These are phyloP conservation scores for Lineolata rhizophorae DNA, from an alignment of 495 filamentous ascomycete genomes.

Conservation along the genomic window DNA sequence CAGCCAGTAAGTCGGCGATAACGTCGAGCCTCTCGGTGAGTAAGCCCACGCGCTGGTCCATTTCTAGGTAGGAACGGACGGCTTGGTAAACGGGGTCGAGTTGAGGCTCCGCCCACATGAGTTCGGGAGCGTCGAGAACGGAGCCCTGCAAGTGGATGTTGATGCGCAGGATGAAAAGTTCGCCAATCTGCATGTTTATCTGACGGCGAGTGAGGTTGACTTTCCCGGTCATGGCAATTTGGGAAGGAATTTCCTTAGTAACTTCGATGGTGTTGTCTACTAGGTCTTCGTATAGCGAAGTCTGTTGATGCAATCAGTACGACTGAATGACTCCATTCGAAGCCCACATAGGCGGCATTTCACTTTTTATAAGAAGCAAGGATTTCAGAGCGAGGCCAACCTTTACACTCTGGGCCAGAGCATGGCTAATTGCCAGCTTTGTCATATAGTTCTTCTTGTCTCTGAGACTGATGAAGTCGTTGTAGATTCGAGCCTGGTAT, in stretches of 20 bases:
- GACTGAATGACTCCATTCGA: neutral
- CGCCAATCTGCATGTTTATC: slow-evolving; percentile 97
- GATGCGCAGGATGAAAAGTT: slow-evolving; percentile 91
- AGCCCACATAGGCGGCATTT: too few relatives aligned
- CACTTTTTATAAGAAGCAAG: too few relatives aligned
- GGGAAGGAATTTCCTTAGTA: slow-evolving; percentile 72
- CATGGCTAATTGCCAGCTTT: slow-evolving; percentile 91
- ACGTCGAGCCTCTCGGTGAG: slow-evolving; percentile 80
- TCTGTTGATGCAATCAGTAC: slow-evolving; percentile 28
- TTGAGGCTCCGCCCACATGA: slow-evolving; percentile 97
- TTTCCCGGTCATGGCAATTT: slow-evolving; percentile 79
- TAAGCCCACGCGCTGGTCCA: slow-evolving; percentile 84
- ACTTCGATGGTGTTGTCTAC: slow-evolving; percentile 80
- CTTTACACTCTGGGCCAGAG: slow-evolving; percentile 83
- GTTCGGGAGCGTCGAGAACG: slow-evolving; percentile 88
- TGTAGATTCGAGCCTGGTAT: slow-evolving; percentile 96
- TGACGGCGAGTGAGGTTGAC: slow-evolving; percentile 61
- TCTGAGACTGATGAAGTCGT: slow-evolving; percentile 87
- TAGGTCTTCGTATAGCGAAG: slow-evolving; percentile 91
- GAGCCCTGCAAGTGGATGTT: slow-evolving; percentile 95
- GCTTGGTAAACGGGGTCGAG: slow-evolving; percentile 90
- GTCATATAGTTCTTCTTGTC: slow-evolving; percentile 95
- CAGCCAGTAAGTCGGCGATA: slow-evolving; percentile 81
- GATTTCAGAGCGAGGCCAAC: slow-evolving; percentile 19
- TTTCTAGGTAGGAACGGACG: slow-evolving; percentile 85